Base-by-base conservation (phyloP, 495 filamentous ascomycete genomes). In the Sphaerosporella brunnea region DNA sequence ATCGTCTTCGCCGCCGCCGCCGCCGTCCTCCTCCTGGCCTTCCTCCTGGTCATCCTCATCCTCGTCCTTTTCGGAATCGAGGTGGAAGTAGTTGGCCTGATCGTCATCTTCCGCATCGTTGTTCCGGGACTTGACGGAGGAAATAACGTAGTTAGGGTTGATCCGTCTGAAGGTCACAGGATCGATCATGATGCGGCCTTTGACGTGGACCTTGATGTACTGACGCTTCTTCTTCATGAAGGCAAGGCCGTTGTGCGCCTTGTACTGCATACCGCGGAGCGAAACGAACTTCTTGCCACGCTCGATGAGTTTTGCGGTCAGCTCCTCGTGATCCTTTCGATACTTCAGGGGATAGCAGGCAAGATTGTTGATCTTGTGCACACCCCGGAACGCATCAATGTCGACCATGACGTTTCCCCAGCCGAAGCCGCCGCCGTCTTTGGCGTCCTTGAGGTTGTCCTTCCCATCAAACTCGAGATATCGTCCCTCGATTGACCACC, bases 171-270 rank as follows among this genome's bases (percentile, higher is more conserved):
- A 84, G 44, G 84, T 86, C 11, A 77, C 77, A 0, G 86, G 80
- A 58, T 95, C 87, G 30, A 94, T 71, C 87, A 94, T 93, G 51
- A 93, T 75, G 39, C 87, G 77, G 24, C 84, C 81, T 53, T 93
- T 92, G 66, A 92, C 80, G 47, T 59, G 48, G 65, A 93, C 76
- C 62, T 90, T 93, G 63, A 78, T 69, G 21, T 92, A 69, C 38
- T 72, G 63, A 50, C 77, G 74, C 68, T 84, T 84, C 64, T 82
- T 84, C 68, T 90, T 88, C 64, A 74, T 72, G 60, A 83, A 93
- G 0, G 80, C 87, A 68, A 81, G 67, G 19, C 79, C 87, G 45
- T 88, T 79, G 63, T 86, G 80, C 61, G 74, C 80, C 51, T 78
- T 80, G 64, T 93, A 93, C 55, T 88, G 79, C 71, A 87, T 84